These are phyloP conservation scores for Torrubiellomyces zombiae DNA, from an alignment of 2,329 filamentous ascomycete genomes.

Conservation along the genomic window DNA sequence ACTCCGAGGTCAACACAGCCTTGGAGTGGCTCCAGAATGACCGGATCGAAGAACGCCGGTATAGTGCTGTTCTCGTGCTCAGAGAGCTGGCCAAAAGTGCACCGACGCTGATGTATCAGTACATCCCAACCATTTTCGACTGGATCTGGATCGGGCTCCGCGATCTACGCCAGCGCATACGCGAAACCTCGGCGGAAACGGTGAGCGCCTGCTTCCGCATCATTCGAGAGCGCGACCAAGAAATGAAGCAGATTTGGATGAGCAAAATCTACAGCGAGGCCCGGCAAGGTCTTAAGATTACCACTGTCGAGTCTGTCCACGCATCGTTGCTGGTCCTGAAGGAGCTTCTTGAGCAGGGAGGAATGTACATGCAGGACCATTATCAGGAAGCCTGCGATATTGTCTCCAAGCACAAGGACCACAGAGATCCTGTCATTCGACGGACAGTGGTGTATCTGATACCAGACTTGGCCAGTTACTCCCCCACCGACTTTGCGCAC, in stretches of 20 bases:
- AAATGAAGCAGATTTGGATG: constrained; percentile 78
- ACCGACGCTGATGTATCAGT: constrained; percentile 87
- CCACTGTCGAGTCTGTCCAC: constrained; percentile 76
- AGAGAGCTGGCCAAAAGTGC: constrained; percentile 84
- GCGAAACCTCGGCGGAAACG: constrained; percentile 80
- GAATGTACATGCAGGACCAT: constrained; percentile 97
- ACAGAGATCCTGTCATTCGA: constrained; percentile 73
- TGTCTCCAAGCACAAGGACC: constrained; percentile 81
- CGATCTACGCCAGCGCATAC: constrained; percentile 79
- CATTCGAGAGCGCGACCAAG: constrained; percentile 79
- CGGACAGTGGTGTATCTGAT: constrained; percentile 84
- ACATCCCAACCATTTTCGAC: constrained; percentile 88
- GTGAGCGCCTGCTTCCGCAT: constrained; percentile 94
- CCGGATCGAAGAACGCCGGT: constrained; percentile 79
- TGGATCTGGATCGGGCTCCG: constrained; percentile 90
- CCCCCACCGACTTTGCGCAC: constrained; percentile 75
- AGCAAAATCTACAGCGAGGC: constrained; percentile 80
- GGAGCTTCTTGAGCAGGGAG: constrained; percentile 82
- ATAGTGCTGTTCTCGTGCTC: constrained; percentile 81
- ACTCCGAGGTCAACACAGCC: constrained; percentile 90
- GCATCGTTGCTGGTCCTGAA: constrained; percentile 88
- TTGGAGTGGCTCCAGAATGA: constrained; percentile 95
- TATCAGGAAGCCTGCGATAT: constrained; percentile 89
- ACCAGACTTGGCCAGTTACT: constrained; percentile 82
- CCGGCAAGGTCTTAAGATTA: constrained; percentile 59